A percentile compares a stretch with the other conserved stretches of the same genome.
Evolutionary conservation across 2,329 filamentous ascomycete species (phyloP).

Genomic region (Fusarium kyushuense): DNA sequence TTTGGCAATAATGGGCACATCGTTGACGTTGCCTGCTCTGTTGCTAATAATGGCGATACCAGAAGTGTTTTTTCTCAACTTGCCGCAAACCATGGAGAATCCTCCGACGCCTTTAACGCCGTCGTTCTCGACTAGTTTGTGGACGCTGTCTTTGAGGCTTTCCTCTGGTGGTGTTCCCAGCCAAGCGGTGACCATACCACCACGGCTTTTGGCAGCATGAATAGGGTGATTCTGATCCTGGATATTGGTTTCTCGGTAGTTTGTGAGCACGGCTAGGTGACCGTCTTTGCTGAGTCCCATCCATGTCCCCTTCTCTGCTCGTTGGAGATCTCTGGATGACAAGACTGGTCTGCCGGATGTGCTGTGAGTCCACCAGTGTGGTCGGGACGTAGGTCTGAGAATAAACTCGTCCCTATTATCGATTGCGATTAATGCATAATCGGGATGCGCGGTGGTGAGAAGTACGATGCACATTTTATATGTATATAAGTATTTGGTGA

Average conservation of each 20-base stretch:
- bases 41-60: constrained; percentile 73
- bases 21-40: constrained; percentile 63
- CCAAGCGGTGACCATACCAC: constrained; percentile 74
- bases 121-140: constrained; percentile 63
- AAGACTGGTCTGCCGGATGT: constrained; percentile 61
- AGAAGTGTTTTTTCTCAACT: constrained; percentile 62
- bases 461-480: constrained; percentile 79
- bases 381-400: constrained; percentile 71
- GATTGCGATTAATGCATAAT: constrained; percentile 79
- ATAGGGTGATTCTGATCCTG: constrained; percentile 65
- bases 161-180: constrained; percentile 63
- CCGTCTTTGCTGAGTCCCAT: constrained; percentile 71
- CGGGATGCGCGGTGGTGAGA: constrained; percentile 79
- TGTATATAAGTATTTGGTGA: not conserved
- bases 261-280: constrained; percentile 73
- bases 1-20: constrained; percentile 70
- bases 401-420: constrained; percentile 84
- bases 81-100: constrained; percentile 75
- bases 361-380: constrained; percentile 71
- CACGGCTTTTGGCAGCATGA: constrained; percentile 68
- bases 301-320: constrained; percentile 74
- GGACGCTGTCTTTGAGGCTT: constrained; percentile 63
- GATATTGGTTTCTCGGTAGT: constrained; percentile 69
- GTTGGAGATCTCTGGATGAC: constrained; percentile 71
- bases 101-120: constrained; percentile 72